Evolutionary conservation across 148 eudicot genomes (phyloP), one percentile per base, ranked within the genome.

Genomic region (Persicaria tinctoria): DNA sequence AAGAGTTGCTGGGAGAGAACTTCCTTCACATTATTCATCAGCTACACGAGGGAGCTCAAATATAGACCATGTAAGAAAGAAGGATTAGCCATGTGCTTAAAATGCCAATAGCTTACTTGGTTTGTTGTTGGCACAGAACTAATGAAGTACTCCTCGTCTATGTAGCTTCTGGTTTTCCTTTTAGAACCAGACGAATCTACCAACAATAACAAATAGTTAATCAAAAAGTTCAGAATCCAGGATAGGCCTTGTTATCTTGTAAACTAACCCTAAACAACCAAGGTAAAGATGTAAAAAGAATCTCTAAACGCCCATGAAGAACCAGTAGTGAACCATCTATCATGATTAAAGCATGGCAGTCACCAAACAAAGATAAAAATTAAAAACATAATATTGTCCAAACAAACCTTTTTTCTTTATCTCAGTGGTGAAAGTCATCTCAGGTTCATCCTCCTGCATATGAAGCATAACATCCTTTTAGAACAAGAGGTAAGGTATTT

Each of bases 141-240:
- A 80, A 94, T 94, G 76, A 87, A 94, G 78, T 73, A 90, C 76
- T 90, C 96, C 72, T 92, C 97, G 75, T 90, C 89, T 85, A 86
- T 91, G 82, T 86, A 94, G 87, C 79, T 92, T 80, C 74, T 79
- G 76, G 83, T 88, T 84, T 94, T 94, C 85, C 98, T 87, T 83
- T 92, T 94, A 72, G 87, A 81, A 48, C 97, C 97, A 80, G 87
- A 80, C 76, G 76, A 87, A 87, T 78, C 85, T 76, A 54, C 6
- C 56, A 76, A 51, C 51, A 50, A 74, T 4, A 3, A 47, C 32
- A 68, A 3, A 45, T 8, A 76, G 23, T 5, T 5, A 14, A 46
- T 72, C 66, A 77, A 68, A 57, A 4, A 41, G 38, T 8, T 14
- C 41, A 38, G 10, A 32, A 53, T 63, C 74, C 68, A 76, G 6